These are phyloP conservation scores for Ascosphaera aggregata DNA, from an alignment of 2,329 filamentous ascomycete genomes.

Conservation along the genomic window DNA sequence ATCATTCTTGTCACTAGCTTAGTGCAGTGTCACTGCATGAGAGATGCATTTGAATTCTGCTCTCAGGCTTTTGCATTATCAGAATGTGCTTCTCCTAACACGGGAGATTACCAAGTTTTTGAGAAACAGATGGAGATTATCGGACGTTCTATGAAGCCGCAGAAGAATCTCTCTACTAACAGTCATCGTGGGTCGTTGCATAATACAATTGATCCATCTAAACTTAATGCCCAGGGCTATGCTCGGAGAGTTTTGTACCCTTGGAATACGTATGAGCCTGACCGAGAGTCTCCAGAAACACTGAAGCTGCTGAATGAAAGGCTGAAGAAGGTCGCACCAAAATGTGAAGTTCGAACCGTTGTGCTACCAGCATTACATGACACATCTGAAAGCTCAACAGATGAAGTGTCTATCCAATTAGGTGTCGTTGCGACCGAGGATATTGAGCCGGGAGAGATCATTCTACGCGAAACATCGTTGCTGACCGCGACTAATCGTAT, in stretches of 20 bases:
- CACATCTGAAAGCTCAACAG: constrained; percentile 4
- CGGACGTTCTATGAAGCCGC: constrained; percentile 5
- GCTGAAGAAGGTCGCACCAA: constrained; percentile 47
- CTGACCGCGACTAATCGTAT: constrained; percentile 75
- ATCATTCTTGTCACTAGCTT: constrained; percentile 15
- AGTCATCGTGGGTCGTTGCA: constrained; percentile 7
- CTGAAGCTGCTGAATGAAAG: constrained; percentile 48
- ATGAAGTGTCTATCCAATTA: constrained; percentile 41
- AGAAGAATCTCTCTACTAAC: neutral
- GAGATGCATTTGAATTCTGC: constrained; percentile 19
- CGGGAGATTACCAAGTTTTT: constrained; percentile 4
- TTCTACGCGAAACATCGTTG: constrained; percentile 64
- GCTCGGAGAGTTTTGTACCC: constrained; percentile 34
- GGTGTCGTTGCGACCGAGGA: constrained; percentile 76
- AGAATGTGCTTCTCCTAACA: constrained; percentile 3
- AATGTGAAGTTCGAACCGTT: constrained; percentile 55
- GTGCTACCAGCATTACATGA: constrained; percentile 47
- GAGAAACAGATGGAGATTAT: constrained; percentile 11
- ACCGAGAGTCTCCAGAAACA: constrained; percentile 29
- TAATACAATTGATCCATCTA: constrained; percentile 10
- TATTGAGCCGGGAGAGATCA: constrained; percentile 48
- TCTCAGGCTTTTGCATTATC: constrained; percentile 11
- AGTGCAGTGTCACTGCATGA: constrained; percentile 16
- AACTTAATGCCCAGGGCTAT: constrained; percentile 16
- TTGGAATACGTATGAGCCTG: constrained; percentile 38